Evolutionary conservation across 169 alveolate species (phyloP), one percentile per base, ranked within the genome.

Genomic region (Plasmodium yoelii): DNA sequence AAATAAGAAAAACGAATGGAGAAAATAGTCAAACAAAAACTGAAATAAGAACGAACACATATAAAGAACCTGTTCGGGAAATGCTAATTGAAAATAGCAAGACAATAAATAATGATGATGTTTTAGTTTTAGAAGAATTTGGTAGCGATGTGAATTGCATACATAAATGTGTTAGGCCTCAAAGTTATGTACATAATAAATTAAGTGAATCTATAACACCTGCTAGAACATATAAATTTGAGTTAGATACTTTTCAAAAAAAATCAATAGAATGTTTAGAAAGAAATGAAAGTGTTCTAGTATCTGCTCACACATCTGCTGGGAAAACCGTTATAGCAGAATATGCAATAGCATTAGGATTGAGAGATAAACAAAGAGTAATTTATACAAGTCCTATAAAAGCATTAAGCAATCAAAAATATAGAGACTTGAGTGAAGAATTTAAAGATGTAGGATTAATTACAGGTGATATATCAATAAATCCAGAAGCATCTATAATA

Each of bases 241-340:
- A 88, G 22, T 97, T 99, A 24, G 99, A 99, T 91, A 97, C 97
- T 13, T 98, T 99, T 92, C 99, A 99, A 95, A 96, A 96, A 73
- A 89, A 96, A 67, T 98, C 99, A 8, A 97, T 98, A 34, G 97
- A 96, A 44, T 96, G 99, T 51, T 93, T 99, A 80, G 99, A 98
- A 92, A 88, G 92, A 26, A 97, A 97, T 64, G 99, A 99, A 92
- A 95, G 98, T 53, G 99, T 98, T 9, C 93, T 99, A 70, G 99
- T 99, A 15, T 98, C 99, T 63, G 99, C 99, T 1, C 99, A 98
- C 90, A 98, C 99, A 0, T 98, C 99, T 2, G 99, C 99, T 28
- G 99, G 99, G 39, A 99, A 98, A 93, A 99, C 99, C 5, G 99
- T 97, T 28, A 99, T 98, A 22, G 99, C 99, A 4, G 99, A 99